Conservation (phyloP, 2,329 filamentous ascomycete species). For the Cladosporium velox region DNA sequence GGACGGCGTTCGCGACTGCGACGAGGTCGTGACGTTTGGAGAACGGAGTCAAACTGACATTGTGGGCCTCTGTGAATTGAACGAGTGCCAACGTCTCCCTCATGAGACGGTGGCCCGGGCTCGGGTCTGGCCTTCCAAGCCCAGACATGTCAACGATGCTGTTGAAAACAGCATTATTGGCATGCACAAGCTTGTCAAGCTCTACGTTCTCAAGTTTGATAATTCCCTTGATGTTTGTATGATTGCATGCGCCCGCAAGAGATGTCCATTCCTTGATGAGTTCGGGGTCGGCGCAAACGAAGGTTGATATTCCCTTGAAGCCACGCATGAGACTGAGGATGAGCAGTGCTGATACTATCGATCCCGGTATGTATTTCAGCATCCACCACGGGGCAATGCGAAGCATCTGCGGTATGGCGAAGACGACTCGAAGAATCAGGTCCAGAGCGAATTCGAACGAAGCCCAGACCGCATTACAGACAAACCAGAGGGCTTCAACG, state of each 20-base stretch:
- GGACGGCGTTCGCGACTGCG: not conserved
- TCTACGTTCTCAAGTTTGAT: not conserved
- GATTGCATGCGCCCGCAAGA: not conserved
- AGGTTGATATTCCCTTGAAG: not conserved
- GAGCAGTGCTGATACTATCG: not conserved
- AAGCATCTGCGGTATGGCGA: not conserved
- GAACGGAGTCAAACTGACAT: not conserved
- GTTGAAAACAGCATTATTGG: not conserved
- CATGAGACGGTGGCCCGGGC: not conserved
- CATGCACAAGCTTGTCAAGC: not conserved
- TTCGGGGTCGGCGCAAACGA: not conserved
- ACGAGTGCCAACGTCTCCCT: not conserved
- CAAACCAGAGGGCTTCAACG: no score
- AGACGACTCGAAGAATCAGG: not conserved
- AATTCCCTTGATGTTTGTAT: not conserved
- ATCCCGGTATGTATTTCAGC: not conserved
- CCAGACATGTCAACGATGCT: not conserved
- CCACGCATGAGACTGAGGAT: not conserved
- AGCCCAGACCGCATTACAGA: not conserved
- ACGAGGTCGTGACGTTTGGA: not conserved
- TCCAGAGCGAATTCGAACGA: not conserved
- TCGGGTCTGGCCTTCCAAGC: not conserved
- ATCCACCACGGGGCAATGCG: not conserved
- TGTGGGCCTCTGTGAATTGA: not conserved
- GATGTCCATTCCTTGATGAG: not conserved